Base-by-base conservation (phyloP, 2,329 filamentous ascomycete genomes). In the Colletotrichum lindemuthianum region DNA sequence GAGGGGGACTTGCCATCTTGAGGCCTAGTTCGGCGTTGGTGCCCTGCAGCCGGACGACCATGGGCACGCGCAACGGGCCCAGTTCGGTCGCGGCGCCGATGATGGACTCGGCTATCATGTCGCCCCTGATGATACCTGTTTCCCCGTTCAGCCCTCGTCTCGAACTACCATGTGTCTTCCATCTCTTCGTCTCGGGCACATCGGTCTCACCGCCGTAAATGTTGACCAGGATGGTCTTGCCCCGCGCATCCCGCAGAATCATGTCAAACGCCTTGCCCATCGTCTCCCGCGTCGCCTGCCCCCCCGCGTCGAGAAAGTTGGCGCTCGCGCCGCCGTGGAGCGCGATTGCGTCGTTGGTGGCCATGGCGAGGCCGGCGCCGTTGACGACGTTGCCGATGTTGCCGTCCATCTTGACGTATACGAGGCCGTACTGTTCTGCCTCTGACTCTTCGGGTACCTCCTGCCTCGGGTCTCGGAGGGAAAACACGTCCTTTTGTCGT, bases 271-370 rank as follows among this genome's bases (percentile, higher is more conserved):
- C 89, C 60, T 87, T 87, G 72, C 90, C 89, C 69, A 97, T 92
- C 0, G 93, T 97, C 68, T 90, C 88, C 36, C 87, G 86, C 0
- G 93, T 97, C 0, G 93, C 93, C 75, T 96, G 96, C 40, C 93
- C 93, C 34, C 94, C 93, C 0, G 92, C 96, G 74, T 97, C 93
- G 59, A 97, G 83, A 75, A 97, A 97, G 71, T 97, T 97, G 10
- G 92, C 88, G 32, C 90, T 90, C 39, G 82, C 77, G 2, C 92
- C 92, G 8, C 89, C 89, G 59, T 87, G 86, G 11, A 87, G 79
- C 2, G 85, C 82, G 2, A 97, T 86, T 0, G 91, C 90, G 74
- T 97, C 93, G 65, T 94, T 88, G 0, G 93, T 97, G 74, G 96
- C 96, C 91, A 97, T 96, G 0, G 93, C 93, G 1, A 97, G 84